Evolutionary conservation across 1,139 yeast species (phyloP), one percentile per base, ranked within the genome.

Genomic region (Kurtzmaniella quercitrusa): DNA sequence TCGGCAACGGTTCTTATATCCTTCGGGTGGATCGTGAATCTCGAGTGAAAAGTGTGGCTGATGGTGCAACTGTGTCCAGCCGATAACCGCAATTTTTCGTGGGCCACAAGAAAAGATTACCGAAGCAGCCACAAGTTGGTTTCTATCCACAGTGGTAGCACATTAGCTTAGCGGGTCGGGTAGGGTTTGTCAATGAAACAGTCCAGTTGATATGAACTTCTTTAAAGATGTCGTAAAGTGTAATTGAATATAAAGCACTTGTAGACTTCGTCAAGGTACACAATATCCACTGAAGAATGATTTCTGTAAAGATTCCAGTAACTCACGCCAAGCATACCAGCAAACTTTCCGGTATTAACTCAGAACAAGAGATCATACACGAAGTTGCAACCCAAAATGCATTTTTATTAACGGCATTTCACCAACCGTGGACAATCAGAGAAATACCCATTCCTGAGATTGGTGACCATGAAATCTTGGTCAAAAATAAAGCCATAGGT

Each of bases 401-500:
- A 8, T 33, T 42, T n/a, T 9, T 42, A 4, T 19, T 42, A 7
- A 42, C 44, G 3, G 23, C 44, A 3, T 50, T 56, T 25, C 41
- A 54, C 27, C 46, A 55, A 37, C 61, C 61, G 8, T 47, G 57
- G 31, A 41, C 42, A 1, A 48, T 56, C 40, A 40, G 43, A 2
- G 43, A 46, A 25, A 47, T 47, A 39, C 50, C 49, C 2, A 19
- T 59, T 15, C 65, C 65, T 1, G 50, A 50, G 11, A 31, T 60
- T 7, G 41, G 46, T 2, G 54, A 52, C 7, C 51, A 67, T 48
- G 78, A 73, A 45, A 55, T 73, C 9, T 53, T 73, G 40, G 63
- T 73, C 8, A 55, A 58, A 41, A 73, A 73, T 49, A 60, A 59
- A 45, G 74, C 63, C 37, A 60, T 73, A 34, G 79, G 79, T 0